Evolutionary conservation across 805 yeast genomes (phyloP), one percentile per base, ranked within the genome.

Genomic region (Barnettozyma californica): DNA sequence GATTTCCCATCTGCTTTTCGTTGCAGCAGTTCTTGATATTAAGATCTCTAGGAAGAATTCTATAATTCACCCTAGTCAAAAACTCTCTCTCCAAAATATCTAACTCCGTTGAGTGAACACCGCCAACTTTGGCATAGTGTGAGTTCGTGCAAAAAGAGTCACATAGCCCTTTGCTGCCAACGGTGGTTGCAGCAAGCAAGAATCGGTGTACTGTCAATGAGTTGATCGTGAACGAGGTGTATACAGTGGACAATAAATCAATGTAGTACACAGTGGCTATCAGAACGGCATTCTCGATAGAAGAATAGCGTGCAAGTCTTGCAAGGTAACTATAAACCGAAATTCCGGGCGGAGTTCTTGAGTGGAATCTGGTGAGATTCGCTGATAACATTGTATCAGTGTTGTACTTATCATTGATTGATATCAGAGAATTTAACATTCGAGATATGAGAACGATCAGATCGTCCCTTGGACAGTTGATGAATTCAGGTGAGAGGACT

Each of bases 81-180:
- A 94, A 90, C 65, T 94, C 98, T 46, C 86, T 81, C 63, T 92
- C 99, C 42, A 92, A 71, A 47, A 92, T 75, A 65, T 94, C 94
- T 55, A 91, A 71, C 62, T 90, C 97, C 50, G 81, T 76, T 43
- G 84, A 69, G 39, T 88, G 88, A 5, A 90, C 85, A 51, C 99
- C 98, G 3, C 99, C 99, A 18, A 94, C 97, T 63, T 86, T 87
- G 11, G 98, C 96, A 61, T 94, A 92, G 65, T 94, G 97, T 41
- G 84, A 77, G 66, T 91, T 92, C 14, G 97, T 89, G 67, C 94
- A 91, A 66, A 94, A 92, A 23, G 91, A 84, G 68, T 92, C 99
- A 66, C 96, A 90, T 54, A 90, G 74, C 1, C 95, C 92, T 64
- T 92, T 92, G 54, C 92, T 83, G 0, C 94, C 95, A 2, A 92